Base-by-base conservation (phyloP, 495 filamentous ascomycete species). In the Daldinia caldariorum region DNA sequence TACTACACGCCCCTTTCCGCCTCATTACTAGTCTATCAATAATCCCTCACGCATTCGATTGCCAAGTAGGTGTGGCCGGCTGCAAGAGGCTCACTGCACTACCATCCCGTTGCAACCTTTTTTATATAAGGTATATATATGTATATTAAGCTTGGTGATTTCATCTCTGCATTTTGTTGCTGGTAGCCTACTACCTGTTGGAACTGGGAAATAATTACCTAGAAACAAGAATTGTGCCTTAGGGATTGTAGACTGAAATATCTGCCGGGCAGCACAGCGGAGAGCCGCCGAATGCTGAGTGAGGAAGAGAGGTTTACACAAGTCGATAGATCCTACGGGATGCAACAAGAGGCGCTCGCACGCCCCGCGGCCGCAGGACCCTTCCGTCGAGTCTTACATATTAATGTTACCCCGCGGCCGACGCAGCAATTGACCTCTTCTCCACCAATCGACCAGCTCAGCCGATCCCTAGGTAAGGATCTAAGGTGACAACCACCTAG, bases 11-110 rank as follows among this genome's bases (percentile, higher is more conserved):
- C 34, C 38, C 60, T 55, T 55, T 58, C 50, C 61, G 47, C 51
- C 54, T 65, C 45, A 68, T 72, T 72, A 72, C 70, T 72, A 72
- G 64, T 72, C 35, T 35, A 66, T 72, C 70, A 72, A 72, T 72
- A 72, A 72, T 72, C 70, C 70, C 70, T 69, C 70, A 72, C 49
- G 34, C 43, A 26, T 16, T 35, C 9, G 29, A 16, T 14, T 56
- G 31, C 32, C 45, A 58, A 62, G 58, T 68, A 53, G 70, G 65
- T 69, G 65, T 69, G 65, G 55, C 26, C 35, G 51, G 51, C 57
- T 61, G 62, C 68, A 62, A 62, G 57, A 66, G 41, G 58, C 22
- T 61, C 49, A 61, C 54, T 68, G 16, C 62, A 55, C 53, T 34
- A 58, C 50, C 56, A 66, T 61, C 55, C 56, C 54, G 49, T 45